Base-by-base conservation (phyloP, 805 yeast genomes). In the Candida dajiaensis region DNA sequence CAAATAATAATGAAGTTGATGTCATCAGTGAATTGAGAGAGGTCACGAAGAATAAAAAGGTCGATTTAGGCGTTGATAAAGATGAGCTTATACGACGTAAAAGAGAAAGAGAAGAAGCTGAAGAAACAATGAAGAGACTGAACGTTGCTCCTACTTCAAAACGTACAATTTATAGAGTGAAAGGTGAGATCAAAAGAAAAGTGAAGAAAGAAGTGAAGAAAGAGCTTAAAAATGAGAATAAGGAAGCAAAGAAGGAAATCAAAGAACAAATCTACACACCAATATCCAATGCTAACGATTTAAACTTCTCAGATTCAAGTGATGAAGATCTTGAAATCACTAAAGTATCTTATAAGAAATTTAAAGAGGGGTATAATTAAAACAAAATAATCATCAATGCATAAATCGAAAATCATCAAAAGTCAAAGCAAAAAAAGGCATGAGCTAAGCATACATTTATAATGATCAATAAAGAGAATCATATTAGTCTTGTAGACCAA, bases 1-100 rank as follows among this genome's bases (percentile, higher is more conserved):
- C 51, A 16, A 53, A 43, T 4, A 51, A 41, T 13, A 55, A 56
- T 25, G 58, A 59, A 36, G 48, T 49, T 5, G 51, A 52, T n/a
- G 52, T 67, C 1, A 45, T 64, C 18, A 58, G 55, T 9, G 62
- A 69, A 18, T 47, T 69, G 13, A 56, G 55, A 31, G 47, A 45
- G 1, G 43, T 58, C 13, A 59, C 65, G 4, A 65, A 61, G 47
- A 68, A 67, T 44, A 59, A 63, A 23, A 61, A 58, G n/a, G 57
- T 69, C 4, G 59, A 61, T 38, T 50, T 71, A 16, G 56, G 62
- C 12, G 61, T 68, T 1, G 61, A 71, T 4, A 59, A 58, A 39
- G 61, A 58, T 18, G 66, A 64, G 19, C 16, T 56, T 20, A 36
- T 54, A 19, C 57, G 62, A 44, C 60, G 66, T 46, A 56, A 51